phyloP scores from a whole-genome alignment of 2,329 filamentous ascomycete species.

The Pezicula carpinea region DNA sequence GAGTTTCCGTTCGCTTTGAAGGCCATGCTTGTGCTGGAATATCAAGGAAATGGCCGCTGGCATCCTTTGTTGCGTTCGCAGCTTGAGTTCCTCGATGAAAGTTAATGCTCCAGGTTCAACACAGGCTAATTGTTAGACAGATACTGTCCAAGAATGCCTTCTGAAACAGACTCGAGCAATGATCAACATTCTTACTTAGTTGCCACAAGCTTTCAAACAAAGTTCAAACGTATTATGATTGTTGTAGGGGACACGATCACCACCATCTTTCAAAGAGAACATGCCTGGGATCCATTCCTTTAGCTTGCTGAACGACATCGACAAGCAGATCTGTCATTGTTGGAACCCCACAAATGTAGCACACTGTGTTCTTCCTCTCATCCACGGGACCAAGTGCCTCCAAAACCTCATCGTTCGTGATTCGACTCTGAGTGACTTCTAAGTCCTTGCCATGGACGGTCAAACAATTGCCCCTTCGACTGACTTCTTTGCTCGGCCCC shows the following conservation, averaged over 20 bases:
- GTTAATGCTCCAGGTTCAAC: too few species aligned
- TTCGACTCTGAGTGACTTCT: background rate
- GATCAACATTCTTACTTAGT: too few species aligned
- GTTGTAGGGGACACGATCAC: background rate
- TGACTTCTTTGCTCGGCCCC: background rate
- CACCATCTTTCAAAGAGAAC: conserved; percentile 1
- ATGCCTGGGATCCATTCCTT: background rate
- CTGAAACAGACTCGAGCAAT: too few species aligned
- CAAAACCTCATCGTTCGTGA: background rate
- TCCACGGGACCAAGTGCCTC: background rate
- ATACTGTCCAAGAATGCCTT: too few species aligned
- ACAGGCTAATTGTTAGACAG: too few species aligned
- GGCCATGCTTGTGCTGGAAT: too few species aligned
- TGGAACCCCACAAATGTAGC: background rate
- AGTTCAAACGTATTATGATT: too few species aligned
- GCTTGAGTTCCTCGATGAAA: too few species aligned
- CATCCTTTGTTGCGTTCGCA: too few species aligned
- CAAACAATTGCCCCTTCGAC: background rate
- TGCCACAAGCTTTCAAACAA: too few species aligned
- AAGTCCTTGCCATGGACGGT: background rate
- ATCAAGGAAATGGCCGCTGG: too few species aligned
- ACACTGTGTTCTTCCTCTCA: background rate
- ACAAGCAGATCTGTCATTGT: background rate
- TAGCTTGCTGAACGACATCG: background rate
- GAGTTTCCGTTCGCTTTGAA: too few species aligned